These are phyloP conservation scores for Diplotaxis tenuifolia DNA, from an alignment of 345 rosid species.

Conservation along the genomic window DNA sequence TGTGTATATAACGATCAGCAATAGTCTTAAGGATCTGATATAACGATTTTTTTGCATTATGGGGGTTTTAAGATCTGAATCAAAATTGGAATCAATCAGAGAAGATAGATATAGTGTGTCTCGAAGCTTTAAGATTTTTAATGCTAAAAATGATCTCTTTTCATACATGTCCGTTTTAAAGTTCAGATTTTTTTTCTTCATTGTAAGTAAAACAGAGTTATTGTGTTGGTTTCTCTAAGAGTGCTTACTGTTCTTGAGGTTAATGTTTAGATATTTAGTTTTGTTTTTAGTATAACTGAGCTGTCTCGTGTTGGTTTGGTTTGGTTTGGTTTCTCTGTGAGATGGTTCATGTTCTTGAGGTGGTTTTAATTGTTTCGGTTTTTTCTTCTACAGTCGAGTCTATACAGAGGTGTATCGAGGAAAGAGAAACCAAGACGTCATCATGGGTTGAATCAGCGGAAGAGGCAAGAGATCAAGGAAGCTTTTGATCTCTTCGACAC, in stretches of 20 bases:
- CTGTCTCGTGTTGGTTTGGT: background rate
- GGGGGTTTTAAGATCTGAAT: constrained; percentile 20
- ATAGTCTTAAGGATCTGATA: background rate
- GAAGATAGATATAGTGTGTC: background rate
- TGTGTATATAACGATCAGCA: background rate
- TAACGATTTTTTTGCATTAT: background rate
- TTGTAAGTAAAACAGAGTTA: background rate
- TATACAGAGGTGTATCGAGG: constrained; percentile 54
- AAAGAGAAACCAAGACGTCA: constrained; percentile 73
- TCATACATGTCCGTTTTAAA: background rate
- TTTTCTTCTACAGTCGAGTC: constrained; percentile 40
- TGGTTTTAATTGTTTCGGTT: background rate
- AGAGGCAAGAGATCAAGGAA: constrained; percentile 87
- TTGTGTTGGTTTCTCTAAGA: background rate
- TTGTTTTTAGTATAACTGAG: background rate
- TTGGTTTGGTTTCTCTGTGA: background rate
- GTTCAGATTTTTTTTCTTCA: constrained; percentile 6
- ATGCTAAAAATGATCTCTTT: background rate
- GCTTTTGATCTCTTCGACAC: constrained; percentile 94
- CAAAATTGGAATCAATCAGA: background rate
- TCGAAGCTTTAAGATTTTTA: background rate
- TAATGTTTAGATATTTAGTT: constrained; percentile 3
- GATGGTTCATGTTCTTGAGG: background rate
- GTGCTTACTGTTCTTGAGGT: background rate
- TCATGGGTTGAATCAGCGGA: constrained; percentile 65